phyloP scores from a whole-genome alignment of 176 grass and related monocot species.

The Rhynchospora tenuis region DNA sequence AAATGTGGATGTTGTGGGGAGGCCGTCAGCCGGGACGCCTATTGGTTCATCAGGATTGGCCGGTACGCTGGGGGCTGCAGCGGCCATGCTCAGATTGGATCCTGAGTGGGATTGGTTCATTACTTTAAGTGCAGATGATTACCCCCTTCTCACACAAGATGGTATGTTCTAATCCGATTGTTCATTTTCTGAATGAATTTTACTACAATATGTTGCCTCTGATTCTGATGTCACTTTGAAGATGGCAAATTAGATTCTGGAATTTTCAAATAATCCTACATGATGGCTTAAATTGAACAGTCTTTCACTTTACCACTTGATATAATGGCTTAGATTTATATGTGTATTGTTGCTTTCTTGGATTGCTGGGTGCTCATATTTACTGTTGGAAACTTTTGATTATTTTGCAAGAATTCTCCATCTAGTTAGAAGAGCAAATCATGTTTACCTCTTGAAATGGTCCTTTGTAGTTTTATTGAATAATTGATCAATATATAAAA shows the following conservation, averaged over 20 bases:
- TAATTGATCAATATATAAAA: too few relatives aligned
- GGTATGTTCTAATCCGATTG: slow-evolving; percentile 45
- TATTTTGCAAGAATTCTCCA: neutral
- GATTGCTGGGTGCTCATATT: neutral
- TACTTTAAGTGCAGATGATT: slow-evolving; percentile 72
- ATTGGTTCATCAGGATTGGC: slow-evolving; percentile 82
- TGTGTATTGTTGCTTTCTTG: neutral
- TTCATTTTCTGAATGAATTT: neutral
- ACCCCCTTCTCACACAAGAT: slow-evolving; percentile 85
- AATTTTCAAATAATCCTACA: too few relatives aligned
- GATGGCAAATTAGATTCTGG: too few relatives aligned
- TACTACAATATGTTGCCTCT: neutral
- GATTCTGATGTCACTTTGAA: too few relatives aligned
- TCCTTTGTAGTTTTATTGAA: too few relatives aligned
- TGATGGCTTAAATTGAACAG: neutral
- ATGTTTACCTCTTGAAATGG: too few relatives aligned
- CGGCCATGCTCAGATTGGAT: slow-evolving; percentile 72
- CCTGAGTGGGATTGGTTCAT: slow-evolving; percentile 91
- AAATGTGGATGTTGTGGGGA: slow-evolving; percentile 86
- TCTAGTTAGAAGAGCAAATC: too few relatives aligned
- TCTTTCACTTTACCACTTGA: neutral
- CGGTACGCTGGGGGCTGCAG: slow-evolving; percentile 54
- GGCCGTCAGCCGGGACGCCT: slow-evolving; percentile 56
- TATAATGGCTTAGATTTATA: too few relatives aligned
- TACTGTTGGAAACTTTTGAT: neutral